Conservation (phyloP, 768 basidiomycete genomes). For the Termitomyces sp. region DNA sequence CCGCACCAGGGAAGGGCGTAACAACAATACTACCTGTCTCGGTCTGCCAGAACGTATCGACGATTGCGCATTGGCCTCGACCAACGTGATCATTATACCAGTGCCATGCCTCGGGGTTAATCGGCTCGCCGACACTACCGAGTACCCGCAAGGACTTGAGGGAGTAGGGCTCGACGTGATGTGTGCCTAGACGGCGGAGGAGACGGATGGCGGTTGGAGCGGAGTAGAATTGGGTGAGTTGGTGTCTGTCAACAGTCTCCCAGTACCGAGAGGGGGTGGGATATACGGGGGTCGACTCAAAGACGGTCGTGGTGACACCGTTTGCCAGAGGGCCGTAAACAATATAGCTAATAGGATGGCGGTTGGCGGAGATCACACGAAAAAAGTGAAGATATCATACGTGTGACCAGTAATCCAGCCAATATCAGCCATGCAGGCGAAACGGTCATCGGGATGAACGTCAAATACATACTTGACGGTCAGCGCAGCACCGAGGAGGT, state of each 20-base stretch:
- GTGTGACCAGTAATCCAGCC: conserved; percentile 99
- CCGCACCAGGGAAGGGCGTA: conserved; percentile 93
- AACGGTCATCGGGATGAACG: conserved; percentile 92
- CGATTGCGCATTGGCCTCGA: conserved; percentile 80
- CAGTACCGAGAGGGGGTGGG: conserved; percentile 96
- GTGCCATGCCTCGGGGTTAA: conserved; percentile 98
- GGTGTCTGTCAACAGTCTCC: conserved; percentile 90
- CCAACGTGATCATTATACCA: conserved; percentile 99
- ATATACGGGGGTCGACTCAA: conserved; percentile 96
- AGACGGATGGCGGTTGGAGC: conserved; percentile 94
- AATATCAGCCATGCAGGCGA: conserved; percentile 97
- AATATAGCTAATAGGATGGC: conserved; percentile 56
- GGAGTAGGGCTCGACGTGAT: conserved; percentile 82
- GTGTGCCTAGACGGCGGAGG: conserved; percentile 71
- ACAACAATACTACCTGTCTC: conserved; percentile 96
- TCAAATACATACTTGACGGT: conserved; percentile 98
- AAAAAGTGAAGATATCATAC: conserved; percentile 27
- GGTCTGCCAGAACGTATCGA: conserved; percentile 97
- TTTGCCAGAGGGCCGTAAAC: conserved; percentile 92
- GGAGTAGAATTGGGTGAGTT: conserved; percentile 94
- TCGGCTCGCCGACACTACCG: conserved; percentile 95
- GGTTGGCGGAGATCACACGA: neutral
- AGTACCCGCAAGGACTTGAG: conserved; percentile 80
- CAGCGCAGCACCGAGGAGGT: conserved; percentile 86
- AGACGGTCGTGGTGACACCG: conserved; percentile 81